Evolutionary conservation across 257 asterid species (phyloP), one percentile per base, ranked within the genome.

Genomic region (Lycium ferocissimum): DNA sequence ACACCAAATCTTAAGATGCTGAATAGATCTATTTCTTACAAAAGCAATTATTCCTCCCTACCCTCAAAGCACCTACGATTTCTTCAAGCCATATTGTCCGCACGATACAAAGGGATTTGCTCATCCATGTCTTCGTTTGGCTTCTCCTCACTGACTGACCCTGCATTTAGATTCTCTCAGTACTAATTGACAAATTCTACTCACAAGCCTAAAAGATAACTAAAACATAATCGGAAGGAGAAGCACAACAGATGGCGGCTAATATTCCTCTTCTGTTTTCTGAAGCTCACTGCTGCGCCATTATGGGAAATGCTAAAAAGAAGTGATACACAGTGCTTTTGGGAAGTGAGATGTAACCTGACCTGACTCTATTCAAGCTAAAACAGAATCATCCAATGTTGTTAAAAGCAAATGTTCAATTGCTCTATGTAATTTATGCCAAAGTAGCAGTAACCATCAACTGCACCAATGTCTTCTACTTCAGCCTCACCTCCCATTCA

Each of bases 81-180:
- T 76, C 62, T 76, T 76, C 81, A 76, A 76, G n/a, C 81, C 63
- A 22, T 76, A 49, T 22, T 76, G 14, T 76, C 81, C 63, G 49
- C 22, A 76, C 62, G 59, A 76, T 76, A 76, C 81, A 76, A 76
- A 76, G 81, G 81, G 45, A 76, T 76, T 76, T 53, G 45, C 45
- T 76, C 81, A 22, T 76, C 62, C 63, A 22, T 15, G 14, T 76
- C 63, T 51, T 51, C 62, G 6, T 76, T 76, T 51, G 81, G 14
- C 63, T 75, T 75, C 40, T 76, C 81, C 81, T 51, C 81, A 51
- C 81, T 76, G 81, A 22, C 63, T 76, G 81, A 22, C 81, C 81
- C 81, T 76, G 81, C 81, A 51, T 53, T 53, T 26, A 53, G 82
- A 78, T 14, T 53, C 49, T 78, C 82, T 53, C 33, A 76, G 81